Percentiles rank a stretch among this genome's conserved stretches.
These are phyloP conservation scores for Dendrobium chrysotoxum DNA, from an alignment of 106 monocot genomes.

Conservation along the genomic window DNA sequence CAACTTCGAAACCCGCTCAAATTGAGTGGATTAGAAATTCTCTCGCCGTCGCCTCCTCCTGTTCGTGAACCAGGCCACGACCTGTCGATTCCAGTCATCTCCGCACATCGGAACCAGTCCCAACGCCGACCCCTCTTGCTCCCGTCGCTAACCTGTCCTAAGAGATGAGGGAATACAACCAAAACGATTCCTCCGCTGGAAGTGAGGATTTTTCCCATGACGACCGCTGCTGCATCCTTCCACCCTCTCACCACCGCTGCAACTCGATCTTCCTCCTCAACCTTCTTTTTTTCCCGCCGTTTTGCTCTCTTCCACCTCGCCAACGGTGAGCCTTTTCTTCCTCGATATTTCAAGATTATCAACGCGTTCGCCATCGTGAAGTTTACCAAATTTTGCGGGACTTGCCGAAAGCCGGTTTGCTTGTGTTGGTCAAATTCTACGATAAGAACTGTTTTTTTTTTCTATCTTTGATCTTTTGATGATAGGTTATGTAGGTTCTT, in stretches of 20 bases:
- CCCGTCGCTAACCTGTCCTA: no score
- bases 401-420: neutral
- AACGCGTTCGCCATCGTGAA: neutral
- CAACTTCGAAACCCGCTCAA: no score
- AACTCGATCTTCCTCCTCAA: neutral
- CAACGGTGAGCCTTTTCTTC: conserved; percentile 22
- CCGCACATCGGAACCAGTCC: no score
- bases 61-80: no score
- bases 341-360: no score
- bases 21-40: no score
- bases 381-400: neutral
- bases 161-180: neutral
- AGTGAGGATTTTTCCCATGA: conserved; percentile 3
- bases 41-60: no score
- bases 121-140: no score
- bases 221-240: neutral
- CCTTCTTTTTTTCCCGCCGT: conserved; percentile 13
- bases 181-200: neutral
- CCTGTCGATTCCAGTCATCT: no score
- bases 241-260: neutral
- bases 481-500: neutral
- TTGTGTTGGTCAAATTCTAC: neutral
- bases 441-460: neutral
- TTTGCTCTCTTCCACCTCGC: conserved; percentile 29
- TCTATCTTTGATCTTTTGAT: neutral